phyloP scores from a whole-genome alignment of 2,329 filamentous ascomycete genomes.

The Basipetospora chlamydospora region DNA sequence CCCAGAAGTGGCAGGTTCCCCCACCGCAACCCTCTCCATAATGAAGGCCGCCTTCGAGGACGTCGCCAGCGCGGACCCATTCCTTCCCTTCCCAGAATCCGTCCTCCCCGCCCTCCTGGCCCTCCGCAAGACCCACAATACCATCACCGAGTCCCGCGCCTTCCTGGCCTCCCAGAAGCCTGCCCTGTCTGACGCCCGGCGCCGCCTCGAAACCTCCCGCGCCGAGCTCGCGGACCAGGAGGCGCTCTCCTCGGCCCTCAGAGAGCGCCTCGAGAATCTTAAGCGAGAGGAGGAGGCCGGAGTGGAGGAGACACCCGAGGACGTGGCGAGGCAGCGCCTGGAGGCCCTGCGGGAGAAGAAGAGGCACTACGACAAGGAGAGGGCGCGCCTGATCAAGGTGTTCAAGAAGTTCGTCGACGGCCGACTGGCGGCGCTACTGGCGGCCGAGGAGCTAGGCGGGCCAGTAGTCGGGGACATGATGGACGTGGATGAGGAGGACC shows the following conservation, averaged over 20 bases:
- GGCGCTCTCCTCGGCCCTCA: constrained; percentile 36
- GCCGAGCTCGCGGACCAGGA: constrained; percentile 38
- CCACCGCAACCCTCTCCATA: constrained; percentile 21
- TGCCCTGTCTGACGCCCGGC: constrained; percentile 26
- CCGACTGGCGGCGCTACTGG: constrained; percentile 59
- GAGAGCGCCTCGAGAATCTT: constrained; percentile 44
- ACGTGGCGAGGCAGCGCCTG: constrained; percentile 49
- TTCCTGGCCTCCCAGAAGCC: constrained; percentile 34
- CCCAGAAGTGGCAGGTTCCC: constrained; percentile 4
- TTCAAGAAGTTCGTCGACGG: constrained; percentile 59
- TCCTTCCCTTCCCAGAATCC: constrained; percentile 52
- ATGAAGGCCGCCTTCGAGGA: constrained; percentile 53
- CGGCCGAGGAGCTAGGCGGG: constrained; percentile 70
- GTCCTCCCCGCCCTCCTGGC: constrained; percentile 58
- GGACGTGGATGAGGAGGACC: constrained; percentile 44
- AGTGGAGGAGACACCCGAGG: constrained; percentile 41
- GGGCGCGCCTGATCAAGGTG: constrained; percentile 43
- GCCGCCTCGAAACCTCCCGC: constrained; percentile 34
- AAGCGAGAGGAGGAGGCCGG: constrained; percentile 40
- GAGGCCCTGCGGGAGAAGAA: constrained; percentile 44
- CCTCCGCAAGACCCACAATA: constrained; percentile 49
- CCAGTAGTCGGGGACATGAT: constrained; percentile 65
- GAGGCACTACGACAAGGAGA: constrained; percentile 44
- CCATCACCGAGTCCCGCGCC: constrained; percentile 47
- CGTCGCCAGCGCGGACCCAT: constrained; percentile 45